Base-by-base conservation (phyloP, 352 stramenopile genomes). In the Pythium dissimile region DNA sequence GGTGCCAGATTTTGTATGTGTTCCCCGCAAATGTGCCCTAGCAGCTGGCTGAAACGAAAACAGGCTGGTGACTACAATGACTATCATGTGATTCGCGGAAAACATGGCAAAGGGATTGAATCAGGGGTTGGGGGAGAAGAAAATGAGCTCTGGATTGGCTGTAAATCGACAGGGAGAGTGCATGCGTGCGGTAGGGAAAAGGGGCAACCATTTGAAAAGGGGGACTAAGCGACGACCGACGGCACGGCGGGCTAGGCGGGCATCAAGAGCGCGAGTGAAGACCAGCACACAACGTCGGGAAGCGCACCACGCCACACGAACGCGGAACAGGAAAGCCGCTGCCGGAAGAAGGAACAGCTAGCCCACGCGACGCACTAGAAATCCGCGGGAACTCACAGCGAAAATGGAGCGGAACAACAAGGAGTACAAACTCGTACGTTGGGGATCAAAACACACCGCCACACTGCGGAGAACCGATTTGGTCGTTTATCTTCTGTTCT, bases 391-490 rank as follows among this genome's bases (percentile, higher is more conserved):
- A n/a, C n/a, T n/a, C n/a, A n/a, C n/a, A n/a, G n/a, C n/a, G n/a
- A n/a, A n/a, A n/a, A 56, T 56, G 49, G 49, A 56, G 32, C 49
- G 49, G 67, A 80, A 86, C 59, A 89, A 88, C 72, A 84, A 85
- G 62, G 81, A 92, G 58, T 92, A 92, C 74, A 92, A 92, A 43
- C 69, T 92, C 69, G 81, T 92, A 72, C 59, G 73, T 68, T 32
- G 9, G 5, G 6, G 21, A 13, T 15, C 37, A 34, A 35, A 50
- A 35, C 31, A 35, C 31, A 35, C 8, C 31, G 13, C 8, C 31
- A 35, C 31, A 13, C 31, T 8, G 8, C 8, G 31, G 31, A 35
- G 31, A 13, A 8, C 8, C 31, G n/a, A n/a, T n/a, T n/a, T n/a
- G 31, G 31, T 13, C 31, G 8, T 13, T 13, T 8, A 35, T 13